Evolutionary conservation across 2,329 filamentous ascomycete species (phyloP).

Genomic region (Berkeleyomyces basicola): DNA sequence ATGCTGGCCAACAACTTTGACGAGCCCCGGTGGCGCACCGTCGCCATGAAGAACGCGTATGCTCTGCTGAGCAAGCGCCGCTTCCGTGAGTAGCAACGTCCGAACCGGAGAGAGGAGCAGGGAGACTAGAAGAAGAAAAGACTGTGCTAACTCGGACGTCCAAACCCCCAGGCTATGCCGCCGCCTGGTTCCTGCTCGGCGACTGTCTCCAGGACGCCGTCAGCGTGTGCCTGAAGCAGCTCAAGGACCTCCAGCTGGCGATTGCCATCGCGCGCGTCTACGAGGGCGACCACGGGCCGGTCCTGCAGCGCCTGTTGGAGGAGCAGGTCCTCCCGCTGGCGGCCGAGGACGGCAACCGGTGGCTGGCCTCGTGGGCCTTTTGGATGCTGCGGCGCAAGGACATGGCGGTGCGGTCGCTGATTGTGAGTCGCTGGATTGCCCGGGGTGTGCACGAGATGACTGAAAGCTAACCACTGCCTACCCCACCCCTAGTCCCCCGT

Average conservation of each 20-base stretch:
- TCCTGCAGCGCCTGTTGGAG: constrained; percentile 56
- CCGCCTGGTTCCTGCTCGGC: constrained; percentile 85
- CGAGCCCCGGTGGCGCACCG: constrained; percentile 71
- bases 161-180: constrained; percentile 61
- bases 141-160: background rate
- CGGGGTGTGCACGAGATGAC: too few relatives aligned
- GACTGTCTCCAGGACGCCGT: constrained; percentile 74
- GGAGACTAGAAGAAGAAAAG: too few relatives aligned
- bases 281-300: constrained; percentile 64
- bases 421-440: constrained; percentile 36
- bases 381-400: constrained; percentile 74
- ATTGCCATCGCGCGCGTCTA: constrained; percentile 78
- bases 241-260: constrained; percentile 78
- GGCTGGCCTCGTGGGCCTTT: constrained; percentile 91
- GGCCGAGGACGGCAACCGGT: constrained; percentile 68
- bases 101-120: too few relatives aligned
- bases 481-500: constrained; percentile 48
- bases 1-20: constrained; percentile 83
- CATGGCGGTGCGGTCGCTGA: constrained; percentile 67
- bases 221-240: constrained; percentile 69
- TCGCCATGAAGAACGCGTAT: constrained; percentile 91
- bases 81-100: constrained; percentile 43
- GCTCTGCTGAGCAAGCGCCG: constrained; percentile 79
- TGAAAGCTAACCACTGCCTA: background rate
- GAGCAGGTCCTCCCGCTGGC: constrained; percentile 67